Conservation (phyloP, 2,329 filamentous ascomycete species). For the Penicillium paneum region DNA sequence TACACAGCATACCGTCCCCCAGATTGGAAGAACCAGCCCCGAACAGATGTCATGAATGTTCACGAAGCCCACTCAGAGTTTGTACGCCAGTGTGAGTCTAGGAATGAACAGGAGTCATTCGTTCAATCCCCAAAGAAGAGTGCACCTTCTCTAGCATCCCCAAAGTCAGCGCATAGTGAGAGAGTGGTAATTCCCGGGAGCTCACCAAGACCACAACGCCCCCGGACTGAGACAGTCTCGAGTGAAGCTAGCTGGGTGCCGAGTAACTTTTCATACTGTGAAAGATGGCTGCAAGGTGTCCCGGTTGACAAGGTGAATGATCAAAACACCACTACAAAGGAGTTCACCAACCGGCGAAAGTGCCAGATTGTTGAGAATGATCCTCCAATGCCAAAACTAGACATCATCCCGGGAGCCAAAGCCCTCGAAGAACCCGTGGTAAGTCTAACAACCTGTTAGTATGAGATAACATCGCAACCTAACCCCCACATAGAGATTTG, state of each 20-base stretch:
- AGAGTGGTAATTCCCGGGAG: conserved; percentile 6
- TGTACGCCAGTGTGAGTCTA: conserved; percentile 27
- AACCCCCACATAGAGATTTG: conserved; percentile 27
- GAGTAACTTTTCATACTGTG: conserved; percentile 37
- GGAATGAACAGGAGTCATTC: conserved; percentile 12
- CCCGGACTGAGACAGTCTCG: conserved; percentile 35
- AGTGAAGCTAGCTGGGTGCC: conserved; percentile 40
- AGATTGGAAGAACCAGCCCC: conserved; percentile 9
- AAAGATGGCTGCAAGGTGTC: conserved; percentile 39
- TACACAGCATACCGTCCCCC: conserved; percentile 20
- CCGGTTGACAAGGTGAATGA: conserved; percentile 30
- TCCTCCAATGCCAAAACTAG: conserved; percentile 26
- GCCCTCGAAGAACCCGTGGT: conserved; percentile 27
- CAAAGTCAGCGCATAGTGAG: background rate
- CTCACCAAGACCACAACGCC: conserved; percentile 28
- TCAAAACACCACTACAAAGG: conserved; percentile 23
- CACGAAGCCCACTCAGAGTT: conserved; percentile 35
- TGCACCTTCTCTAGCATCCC: conserved; percentile 10
- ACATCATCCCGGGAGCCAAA: conserved; percentile 16
- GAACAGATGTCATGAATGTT: conserved; percentile 27
- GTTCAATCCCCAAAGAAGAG: conserved; percentile 10
- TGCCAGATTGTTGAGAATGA: conserved; percentile 39
- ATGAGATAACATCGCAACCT: background rate
- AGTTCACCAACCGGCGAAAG: conserved; percentile 35
- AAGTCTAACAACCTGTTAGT: background rate